These are phyloP conservation scores for Claviceps sorghi DNA, from an alignment of 2,329 filamentous ascomycete species.

Conservation along the genomic window DNA sequence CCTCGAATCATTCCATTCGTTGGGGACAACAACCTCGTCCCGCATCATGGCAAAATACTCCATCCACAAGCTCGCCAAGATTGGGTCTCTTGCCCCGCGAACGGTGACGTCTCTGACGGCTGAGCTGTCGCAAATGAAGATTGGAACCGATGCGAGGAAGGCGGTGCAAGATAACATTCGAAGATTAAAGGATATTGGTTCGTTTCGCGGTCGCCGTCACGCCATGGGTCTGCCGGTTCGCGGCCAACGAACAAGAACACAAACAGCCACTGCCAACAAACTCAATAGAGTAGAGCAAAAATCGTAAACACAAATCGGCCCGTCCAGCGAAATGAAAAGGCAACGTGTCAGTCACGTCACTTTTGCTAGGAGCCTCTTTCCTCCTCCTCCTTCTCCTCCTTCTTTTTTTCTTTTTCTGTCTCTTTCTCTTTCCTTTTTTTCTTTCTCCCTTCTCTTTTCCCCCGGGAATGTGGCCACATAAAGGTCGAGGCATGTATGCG, in stretches of 20 bases:
- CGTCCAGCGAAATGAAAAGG: no score
- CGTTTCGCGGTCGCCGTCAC: conserved; percentile 77
- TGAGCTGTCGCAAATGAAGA: conserved; percentile 79
- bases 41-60: conserved; percentile 77
- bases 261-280: conserved; percentile 46
- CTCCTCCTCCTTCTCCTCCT: no score
- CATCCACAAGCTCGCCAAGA: conserved; percentile 69
- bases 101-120: conserved; percentile 71
- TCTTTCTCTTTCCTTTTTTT: no score
- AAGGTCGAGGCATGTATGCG: neutral
- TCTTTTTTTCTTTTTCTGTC: no score
- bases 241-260: conserved; percentile 75
- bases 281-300: conserved; percentile 41
- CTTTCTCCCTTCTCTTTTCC: no score
- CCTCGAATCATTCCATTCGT: conserved; percentile 74
- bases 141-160: conserved; percentile 75
- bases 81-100: conserved; percentile 59
- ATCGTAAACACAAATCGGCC: conserved; percentile 9
- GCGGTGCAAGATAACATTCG: conserved; percentile 72
- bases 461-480: no score
- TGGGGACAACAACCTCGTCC: conserved; percentile 55
- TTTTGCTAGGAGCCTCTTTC: neutral
- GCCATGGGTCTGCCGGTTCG: conserved; percentile 85
- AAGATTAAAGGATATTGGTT: conserved; percentile 77
- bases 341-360: neutral